These are phyloP conservation scores for Evansstolkia leycettana DNA, from an alignment of 495 filamentous ascomycete genomes.

Conservation along the genomic window DNA sequence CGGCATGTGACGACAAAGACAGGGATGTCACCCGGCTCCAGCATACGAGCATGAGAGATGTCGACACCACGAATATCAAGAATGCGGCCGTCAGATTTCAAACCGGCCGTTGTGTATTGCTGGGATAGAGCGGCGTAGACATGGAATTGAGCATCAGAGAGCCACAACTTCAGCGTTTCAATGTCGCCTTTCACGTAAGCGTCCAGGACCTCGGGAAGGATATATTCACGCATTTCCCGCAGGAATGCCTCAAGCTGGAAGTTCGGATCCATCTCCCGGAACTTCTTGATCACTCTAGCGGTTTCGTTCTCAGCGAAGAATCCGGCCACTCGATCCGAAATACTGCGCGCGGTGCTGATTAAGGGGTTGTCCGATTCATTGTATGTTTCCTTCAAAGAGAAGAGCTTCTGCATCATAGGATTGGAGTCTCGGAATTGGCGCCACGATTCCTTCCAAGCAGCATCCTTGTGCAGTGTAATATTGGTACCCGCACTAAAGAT, in stretches of 20 bases:
- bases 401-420: slow-evolving; percentile 78
- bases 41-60: slow-evolving; percentile 72
- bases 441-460: slow-evolving; percentile 94
- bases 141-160: slow-evolving; percentile 85
- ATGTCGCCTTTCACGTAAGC: slow-evolving; percentile 95
- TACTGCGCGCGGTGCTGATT: slow-evolving; percentile 82
- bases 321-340: slow-evolving; percentile 82
- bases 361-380: slow-evolving; percentile 95
- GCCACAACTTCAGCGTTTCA: slow-evolving; percentile 84
- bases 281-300: slow-evolving; percentile 90
- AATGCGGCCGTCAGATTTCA: slow-evolving; percentile 89
- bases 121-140: slow-evolving; percentile 90
- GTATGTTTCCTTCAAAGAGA: slow-evolving; percentile 70
- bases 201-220: slow-evolving; percentile 91
- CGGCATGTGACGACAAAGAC: slow-evolving; percentile 94
- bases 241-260: slow-evolving; percentile 94
- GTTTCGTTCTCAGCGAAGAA: slow-evolving; percentile 99
- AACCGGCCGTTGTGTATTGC: slow-evolving; percentile 84
- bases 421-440: slow-evolving; percentile 79
- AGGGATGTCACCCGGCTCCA: slow-evolving; percentile 94
- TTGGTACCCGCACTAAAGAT: slow-evolving; percentile 73
- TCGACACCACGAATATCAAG: slow-evolving; percentile 92
- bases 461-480: slow-evolving; percentile 90
- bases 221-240: slow-evolving; percentile 92
- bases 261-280: slow-evolving; percentile 88